Evolutionary conservation across 805 yeast genomes (phyloP).

Genomic region (Kodamaea lidongshanica): DNA sequence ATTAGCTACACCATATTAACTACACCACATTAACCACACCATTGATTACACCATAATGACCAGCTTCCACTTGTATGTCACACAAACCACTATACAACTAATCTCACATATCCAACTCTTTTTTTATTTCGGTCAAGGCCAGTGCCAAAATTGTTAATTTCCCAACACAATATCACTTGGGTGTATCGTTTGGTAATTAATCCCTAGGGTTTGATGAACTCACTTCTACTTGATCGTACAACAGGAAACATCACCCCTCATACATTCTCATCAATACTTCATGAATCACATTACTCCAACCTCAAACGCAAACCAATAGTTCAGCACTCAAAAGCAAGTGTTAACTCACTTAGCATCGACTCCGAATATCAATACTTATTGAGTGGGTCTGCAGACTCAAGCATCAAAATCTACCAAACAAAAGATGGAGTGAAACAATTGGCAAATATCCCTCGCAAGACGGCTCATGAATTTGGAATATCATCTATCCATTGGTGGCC

Average conservation of each 20-base stretch:
- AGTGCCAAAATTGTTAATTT: too few relatives aligned
- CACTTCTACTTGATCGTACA: constrained; percentile 30
- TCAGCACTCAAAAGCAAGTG: constrained; percentile 46
- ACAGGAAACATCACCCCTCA: constrained; percentile 23
- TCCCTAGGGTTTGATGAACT: too few relatives aligned
- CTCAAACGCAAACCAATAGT: constrained; percentile 18
- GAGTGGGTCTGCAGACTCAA: constrained; percentile 70
- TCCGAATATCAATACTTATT: constrained; percentile 42
- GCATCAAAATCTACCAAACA: constrained; percentile 53
- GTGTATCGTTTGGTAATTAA: too few relatives aligned
- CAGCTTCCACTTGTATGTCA: too few relatives aligned
- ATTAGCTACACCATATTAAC: too few relatives aligned
- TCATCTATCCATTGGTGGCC: constrained; percentile 86
- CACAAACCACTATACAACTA: too few relatives aligned
- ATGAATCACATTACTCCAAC: constrained; percentile 32
- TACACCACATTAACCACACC: too few relatives aligned
- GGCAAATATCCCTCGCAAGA: constrained; percentile 32
- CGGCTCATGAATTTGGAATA: constrained; percentile 63
- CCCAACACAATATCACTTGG: too few relatives aligned
- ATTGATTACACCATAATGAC: too few relatives aligned
- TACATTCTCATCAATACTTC: constrained; percentile 30
- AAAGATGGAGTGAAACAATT: constrained; percentile 14
- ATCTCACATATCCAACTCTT: too few relatives aligned
- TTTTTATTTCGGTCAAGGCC: too few relatives aligned
- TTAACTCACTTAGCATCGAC: constrained; percentile 59